Base-by-base conservation (phyloP, 805 yeast species). In the Maudiozyma turicensis region DNA sequence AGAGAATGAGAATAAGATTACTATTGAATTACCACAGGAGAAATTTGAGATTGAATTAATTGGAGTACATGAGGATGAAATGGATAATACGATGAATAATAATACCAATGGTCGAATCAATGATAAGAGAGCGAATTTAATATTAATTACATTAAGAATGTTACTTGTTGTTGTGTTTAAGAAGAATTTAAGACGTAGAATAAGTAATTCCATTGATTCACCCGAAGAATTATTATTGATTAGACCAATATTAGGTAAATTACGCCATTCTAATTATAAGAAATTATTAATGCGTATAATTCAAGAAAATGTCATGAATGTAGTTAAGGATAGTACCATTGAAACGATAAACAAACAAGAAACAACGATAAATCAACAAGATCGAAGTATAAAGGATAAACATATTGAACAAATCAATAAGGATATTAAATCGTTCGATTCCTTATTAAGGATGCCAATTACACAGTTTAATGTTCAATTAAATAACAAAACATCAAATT, bases 11-110 rank as follows among this genome's bases (percentile, higher is more conserved):
- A 80, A 82, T 51, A 82, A 80, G 55, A 76, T 90, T 20, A 72
- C 76, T 0, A 72, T 87, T 41, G 87, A 85, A 52, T 65, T 84
- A 15, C 75, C 78, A 40, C 80, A 82, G 52, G 84, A 82, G 52
- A 69, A 77, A 37, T 69, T 90, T 37, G 95, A 86, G 61, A 74
- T 90, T 45, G 93, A 83, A 52, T 70, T 79, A 29, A 32, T 47
- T 4, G 37, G 29, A 6, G 37, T 42, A 7, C n/a, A 30, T 6
- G 46, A 47, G 26, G 49, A 47, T 38, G 14, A 33, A 30, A 42
- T 37, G 15, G 67, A 62, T 14, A 55, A 57, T 1, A 53, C 63
- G 6, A 71, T 69, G 38, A 63, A 63, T 35, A 10, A 10, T 28
- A 20, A 29, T 10, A 39, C 29, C 3, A n/a, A 26, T 3, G 60